A percentile compares a stretch with the other conserved stretches of the same genome.
These are phyloP conservation scores for Pseudogymnoascus sp. DNA, from an alignment of 2,329 filamentous ascomycete genomes.

Conservation along the genomic window DNA sequence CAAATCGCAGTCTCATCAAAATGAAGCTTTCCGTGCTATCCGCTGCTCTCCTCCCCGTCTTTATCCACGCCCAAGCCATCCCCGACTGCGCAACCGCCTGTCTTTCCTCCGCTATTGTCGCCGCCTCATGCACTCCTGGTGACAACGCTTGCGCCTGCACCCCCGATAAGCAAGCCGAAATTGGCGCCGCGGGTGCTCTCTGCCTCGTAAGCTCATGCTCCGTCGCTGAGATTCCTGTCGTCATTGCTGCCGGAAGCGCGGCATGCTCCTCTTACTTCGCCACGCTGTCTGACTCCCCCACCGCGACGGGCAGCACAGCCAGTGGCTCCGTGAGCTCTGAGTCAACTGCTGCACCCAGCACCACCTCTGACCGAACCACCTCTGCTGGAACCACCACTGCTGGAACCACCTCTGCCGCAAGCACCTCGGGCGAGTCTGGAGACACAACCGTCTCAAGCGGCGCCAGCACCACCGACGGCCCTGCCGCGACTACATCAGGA, in stretches of 20 bases:
- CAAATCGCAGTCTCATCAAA: background rate
- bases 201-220: background rate
- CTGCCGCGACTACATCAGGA: background rate
- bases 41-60: background rate
- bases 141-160: background rate
- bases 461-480: background rate
- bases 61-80: background rate
- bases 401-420: background rate
- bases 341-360: background rate
- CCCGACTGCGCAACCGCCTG: background rate
- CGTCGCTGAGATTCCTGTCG: background rate
- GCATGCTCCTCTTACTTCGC: background rate
- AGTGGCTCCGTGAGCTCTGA: background rate
- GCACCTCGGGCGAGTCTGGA: background rate
- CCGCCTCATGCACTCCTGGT: background rate
- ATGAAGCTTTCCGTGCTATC: slow-evolving; percentile 7
- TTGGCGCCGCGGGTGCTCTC: background rate
- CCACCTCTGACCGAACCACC: background rate
- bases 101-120: background rate
- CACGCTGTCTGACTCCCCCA: background rate
- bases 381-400: background rate
- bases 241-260: background rate
- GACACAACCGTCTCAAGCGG: background rate
- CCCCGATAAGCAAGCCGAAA: background rate
- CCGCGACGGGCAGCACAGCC: background rate